A percentile compares a stretch with the other conserved stretches of the same genome.
phyloP scores from a whole-genome alignment of 2,329 filamentous ascomycete genomes.

The Colletotrichum incanum region DNA sequence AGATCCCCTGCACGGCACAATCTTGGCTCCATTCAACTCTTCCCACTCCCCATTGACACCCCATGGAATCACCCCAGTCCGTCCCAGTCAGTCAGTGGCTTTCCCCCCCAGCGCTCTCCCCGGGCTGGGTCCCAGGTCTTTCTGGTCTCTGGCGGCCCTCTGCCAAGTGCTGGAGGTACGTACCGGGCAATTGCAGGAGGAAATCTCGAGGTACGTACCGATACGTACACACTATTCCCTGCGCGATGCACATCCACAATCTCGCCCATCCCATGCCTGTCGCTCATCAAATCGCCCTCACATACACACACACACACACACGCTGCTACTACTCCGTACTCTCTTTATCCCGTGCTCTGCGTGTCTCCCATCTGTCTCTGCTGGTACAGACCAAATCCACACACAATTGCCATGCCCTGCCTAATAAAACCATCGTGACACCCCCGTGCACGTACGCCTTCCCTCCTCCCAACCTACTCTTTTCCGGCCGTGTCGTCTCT shows the following conservation, averaged over 20 bases:
- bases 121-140: slow-evolving; percentile 15
- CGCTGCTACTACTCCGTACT: neutral
- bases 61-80: slow-evolving; percentile 10
- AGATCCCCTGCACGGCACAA: slow-evolving; percentile 26
- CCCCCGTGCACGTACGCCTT: slow-evolving; percentile 15
- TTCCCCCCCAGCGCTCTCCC: slow-evolving; percentile 28
- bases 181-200: neutral
- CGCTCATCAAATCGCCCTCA: slow-evolving; percentile 34
- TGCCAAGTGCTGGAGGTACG: slow-evolving; percentile 7
- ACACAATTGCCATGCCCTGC: slow-evolving; percentile 19
- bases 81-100: neutral
- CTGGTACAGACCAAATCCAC: slow-evolving; percentile 15
- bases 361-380: slow-evolving; percentile 31
- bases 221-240: slow-evolving; percentile 22
- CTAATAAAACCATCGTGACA: slow-evolving; percentile 43
- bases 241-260: slow-evolving; percentile 31
- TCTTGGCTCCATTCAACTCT: slow-evolving; percentile 39
- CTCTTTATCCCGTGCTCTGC: slow-evolving; percentile 29
- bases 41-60: slow-evolving; percentile 35
- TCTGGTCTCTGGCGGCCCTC: slow-evolving; percentile 5
- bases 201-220: neutral
- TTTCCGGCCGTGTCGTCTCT: slow-evolving; percentile 26
- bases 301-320: slow-evolving; percentile 12
- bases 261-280: slow-evolving; percentile 38
- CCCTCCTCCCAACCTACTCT: slow-evolving; percentile 1